Evolutionary conservation across 2,329 filamentous ascomycete genomes (phyloP).

Genomic region (Claviceps maximensis): DNA sequence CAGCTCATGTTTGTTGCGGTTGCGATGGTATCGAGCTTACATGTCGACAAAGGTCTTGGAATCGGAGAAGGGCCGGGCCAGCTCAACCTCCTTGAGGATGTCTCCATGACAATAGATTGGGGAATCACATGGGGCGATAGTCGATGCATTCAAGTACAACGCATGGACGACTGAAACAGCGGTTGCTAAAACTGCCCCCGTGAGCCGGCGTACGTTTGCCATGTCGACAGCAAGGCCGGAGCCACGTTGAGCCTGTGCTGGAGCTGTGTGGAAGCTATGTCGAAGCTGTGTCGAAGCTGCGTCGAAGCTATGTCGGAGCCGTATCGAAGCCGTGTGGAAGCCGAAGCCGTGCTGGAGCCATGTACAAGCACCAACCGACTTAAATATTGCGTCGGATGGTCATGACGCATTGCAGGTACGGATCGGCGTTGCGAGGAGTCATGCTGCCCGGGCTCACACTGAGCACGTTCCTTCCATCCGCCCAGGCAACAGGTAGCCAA

Average conservation of each 20-base stretch:
- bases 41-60: slow-evolving; percentile 63
- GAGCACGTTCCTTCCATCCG: too few relatives aligned
- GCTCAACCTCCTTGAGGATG: slow-evolving; percentile 46
- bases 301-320: not conserved
- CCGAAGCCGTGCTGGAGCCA: too few relatives aligned
- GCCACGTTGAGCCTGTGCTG: too few relatives aligned
- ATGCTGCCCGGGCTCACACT: too few relatives aligned
- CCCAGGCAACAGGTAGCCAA: too few relatives aligned
- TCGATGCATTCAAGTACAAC: slow-evolving; percentile 46
- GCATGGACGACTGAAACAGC: slow-evolving; percentile 22
- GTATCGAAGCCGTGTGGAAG: too few relatives aligned
- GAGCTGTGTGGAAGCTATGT: not conserved
- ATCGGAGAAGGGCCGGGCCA: slow-evolving; percentile 50
- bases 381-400: not conserved
- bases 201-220: slow-evolving; percentile 13
- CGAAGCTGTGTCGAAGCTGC: not conserved
- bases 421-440: not conserved
- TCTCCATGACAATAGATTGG: slow-evolving; percentile 55
- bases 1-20: not conserved
- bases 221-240: slow-evolving; percentile 9
- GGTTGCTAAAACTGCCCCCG: slow-evolving; percentile 14
- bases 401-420: not conserved
- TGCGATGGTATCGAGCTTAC: slow-evolving; percentile 23
- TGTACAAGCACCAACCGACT: too few relatives aligned
- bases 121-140: slow-evolving; percentile 52